Percentiles rank a stretch among this genome's conserved stretches.
These are phyloP conservation scores for Aspergillus pseudotamarii DNA, from an alignment of 2,329 filamentous ascomycete genomes.

Conservation along the genomic window DNA sequence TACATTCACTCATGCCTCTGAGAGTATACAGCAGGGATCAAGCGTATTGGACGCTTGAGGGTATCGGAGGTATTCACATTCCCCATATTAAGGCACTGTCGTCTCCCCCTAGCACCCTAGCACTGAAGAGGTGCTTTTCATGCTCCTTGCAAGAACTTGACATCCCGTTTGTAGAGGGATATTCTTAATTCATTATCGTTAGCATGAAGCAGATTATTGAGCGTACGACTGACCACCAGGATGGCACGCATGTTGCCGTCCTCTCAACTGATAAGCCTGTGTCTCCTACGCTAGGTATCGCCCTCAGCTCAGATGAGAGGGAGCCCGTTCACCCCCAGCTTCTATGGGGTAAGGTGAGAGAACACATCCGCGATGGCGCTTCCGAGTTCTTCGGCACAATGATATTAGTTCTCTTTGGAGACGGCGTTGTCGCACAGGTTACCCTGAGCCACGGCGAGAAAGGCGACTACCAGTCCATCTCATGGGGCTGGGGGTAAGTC, in stretches of 20 bases:
- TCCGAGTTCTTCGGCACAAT: conserved; percentile 71
- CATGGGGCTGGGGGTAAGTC: conserved; percentile 53
- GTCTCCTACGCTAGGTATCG: conserved; percentile 19
- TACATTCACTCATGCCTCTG: background rate
- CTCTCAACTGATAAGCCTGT: conserved; percentile 22
- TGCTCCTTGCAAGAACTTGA: background rate
- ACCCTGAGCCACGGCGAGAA: conserved; percentile 55
- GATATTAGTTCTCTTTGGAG: conserved; percentile 69
- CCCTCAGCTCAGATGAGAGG: conserved; percentile 9
- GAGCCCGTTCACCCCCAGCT: conserved; percentile 25
- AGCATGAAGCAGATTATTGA: conserved; percentile 6
- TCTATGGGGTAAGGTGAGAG: conserved; percentile 58
- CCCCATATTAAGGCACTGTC: background rate
- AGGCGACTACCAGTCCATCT: conserved; percentile 55
- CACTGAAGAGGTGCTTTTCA: background rate
- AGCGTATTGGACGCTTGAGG: background rate
- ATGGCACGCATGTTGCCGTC: conserved; percentile 23
- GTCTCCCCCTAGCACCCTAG: background rate
- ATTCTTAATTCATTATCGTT: background rate
- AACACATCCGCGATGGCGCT: conserved; percentile 59
- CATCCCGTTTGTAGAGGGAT: background rate
- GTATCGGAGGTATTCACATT: background rate
- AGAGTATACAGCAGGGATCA: background rate
- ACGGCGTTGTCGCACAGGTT: conserved; percentile 72
- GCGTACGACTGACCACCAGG: conserved; percentile 11